These are phyloP conservation scores for Copromyces sp. DNA, from an alignment of 495 filamentous ascomycete genomes.

Conservation along the genomic window DNA sequence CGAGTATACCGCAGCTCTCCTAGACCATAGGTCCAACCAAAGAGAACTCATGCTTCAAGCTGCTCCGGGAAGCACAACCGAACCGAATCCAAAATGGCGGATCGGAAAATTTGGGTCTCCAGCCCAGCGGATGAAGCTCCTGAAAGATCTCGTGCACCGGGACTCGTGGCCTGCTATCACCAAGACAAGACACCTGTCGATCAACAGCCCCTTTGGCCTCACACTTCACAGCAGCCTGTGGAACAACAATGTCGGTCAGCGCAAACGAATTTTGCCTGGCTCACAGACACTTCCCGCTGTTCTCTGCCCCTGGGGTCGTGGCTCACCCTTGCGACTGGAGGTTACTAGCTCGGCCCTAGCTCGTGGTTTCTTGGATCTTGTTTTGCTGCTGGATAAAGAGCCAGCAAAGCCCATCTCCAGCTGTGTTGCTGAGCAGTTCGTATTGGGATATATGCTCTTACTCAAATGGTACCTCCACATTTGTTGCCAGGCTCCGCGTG, in stretches of 20 bases:
- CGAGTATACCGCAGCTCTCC: background rate
- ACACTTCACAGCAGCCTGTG: background rate
- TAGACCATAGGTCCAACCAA: background rate
- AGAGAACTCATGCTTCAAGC: background rate
- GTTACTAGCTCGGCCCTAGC: background rate
- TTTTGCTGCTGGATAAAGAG: background rate
- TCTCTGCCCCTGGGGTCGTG: background rate
- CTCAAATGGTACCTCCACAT: background rate
- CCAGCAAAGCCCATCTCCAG: background rate
- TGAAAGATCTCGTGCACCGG: background rate
- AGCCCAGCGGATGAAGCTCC: background rate
- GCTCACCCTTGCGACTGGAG: background rate
- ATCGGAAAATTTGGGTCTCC: background rate
- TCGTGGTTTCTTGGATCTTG: background rate
- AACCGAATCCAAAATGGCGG: background rate
- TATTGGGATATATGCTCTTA: background rate
- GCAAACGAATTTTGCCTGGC: background rate
- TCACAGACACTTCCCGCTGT: background rate
- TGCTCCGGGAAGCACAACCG: background rate
- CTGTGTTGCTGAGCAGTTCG: background rate
- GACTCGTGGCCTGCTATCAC: background rate
- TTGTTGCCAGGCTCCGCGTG: background rate
- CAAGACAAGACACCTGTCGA: background rate
- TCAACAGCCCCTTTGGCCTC: background rate
- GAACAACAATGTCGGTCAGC: background rate